Evolutionary conservation across 805 yeast species (phyloP), one percentile per base, ranked within the genome.

Genomic region (Phaffomyces antillensis): DNA sequence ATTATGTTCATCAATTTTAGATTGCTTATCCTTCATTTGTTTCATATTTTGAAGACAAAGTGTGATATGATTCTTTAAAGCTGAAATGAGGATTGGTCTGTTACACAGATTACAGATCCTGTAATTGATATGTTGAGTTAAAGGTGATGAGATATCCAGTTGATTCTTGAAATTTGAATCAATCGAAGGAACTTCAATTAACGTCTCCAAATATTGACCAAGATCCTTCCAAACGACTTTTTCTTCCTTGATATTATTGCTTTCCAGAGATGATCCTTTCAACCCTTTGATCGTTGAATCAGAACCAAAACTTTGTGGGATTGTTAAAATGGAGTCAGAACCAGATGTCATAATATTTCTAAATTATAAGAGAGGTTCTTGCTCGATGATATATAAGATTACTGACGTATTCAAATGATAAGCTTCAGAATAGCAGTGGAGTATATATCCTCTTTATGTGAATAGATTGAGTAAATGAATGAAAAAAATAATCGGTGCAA

Each of bases 81-180:
- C 57, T 3, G 59, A 49, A 31, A 62, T 66, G 20, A 73, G 52
- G 2, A 75, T 62, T 2, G 80, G 80, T 42, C 69, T 63, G 37
- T 65, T 65, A 53, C 81, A 75, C 41, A 59, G 59, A 42, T 70
- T 73, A 55, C 81, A 75, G 40, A 72, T 67, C 35, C 75, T 59
- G 49, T 75, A 75, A 28, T 65, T 64, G 5, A 72, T 39, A 1
- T 70, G 67, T 12, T 61, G 60, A 13, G 55, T 55, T 20, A 75
- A 56, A 4, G 77, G 76, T 40, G 61, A 62, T 7, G 48, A 48
- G 9, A 50, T 44, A 11, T 49, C 47, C 5, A 56, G 36, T 23
- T 52, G 50, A 44, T 56, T 52, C 46, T 55, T 57, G 41, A 53
- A 52, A 16, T 40, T 44, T 9, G 56, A 46, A 2, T 46, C 30